Percentiles rank a stretch among this genome's conserved stretches.
phyloP scores from a whole-genome alignment of 139 green algal genomes.

The Chlorella vulgaris region DNA sequence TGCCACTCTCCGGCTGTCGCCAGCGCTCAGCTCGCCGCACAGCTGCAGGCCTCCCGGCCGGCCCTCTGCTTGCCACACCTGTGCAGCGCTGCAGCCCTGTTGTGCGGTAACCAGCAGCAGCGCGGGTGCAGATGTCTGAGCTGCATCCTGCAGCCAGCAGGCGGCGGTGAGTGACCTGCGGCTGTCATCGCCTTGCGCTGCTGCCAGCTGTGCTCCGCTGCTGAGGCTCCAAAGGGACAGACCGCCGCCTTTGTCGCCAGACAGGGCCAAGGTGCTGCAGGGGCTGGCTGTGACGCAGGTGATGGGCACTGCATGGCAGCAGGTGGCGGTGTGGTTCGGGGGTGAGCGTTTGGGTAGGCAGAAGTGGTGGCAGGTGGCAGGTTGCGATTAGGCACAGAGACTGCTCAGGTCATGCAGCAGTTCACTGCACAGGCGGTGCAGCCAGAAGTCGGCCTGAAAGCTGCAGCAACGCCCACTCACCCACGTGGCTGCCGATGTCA shows the following conservation, averaged over 20 bases:
- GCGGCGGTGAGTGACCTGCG: background rate
- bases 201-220: background rate
- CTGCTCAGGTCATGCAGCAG: too few relatives aligned
- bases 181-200: background rate
- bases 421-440: too few relatives aligned
- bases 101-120: background rate
- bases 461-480: background rate
- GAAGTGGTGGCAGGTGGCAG: too few relatives aligned
- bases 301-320: background rate
- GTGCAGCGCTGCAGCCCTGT: background rate
- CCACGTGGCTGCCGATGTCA: slow-evolving; percentile 4
- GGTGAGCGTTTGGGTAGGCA: too few relatives aligned
- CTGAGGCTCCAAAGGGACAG: slow-evolving; percentile 11
- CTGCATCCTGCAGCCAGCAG: background rate
- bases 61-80: background rate
- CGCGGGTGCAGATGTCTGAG: background rate
- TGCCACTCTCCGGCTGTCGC: background rate
- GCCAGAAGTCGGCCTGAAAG: too few relatives aligned
- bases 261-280: background rate
- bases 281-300: background rate
- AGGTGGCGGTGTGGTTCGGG: background rate
- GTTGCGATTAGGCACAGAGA: too few relatives aligned
- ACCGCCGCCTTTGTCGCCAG: background rate
- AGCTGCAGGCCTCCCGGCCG: background rate
- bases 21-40: background rate